Evolutionary conservation across 768 basidiomycete genomes (phyloP).

Genomic region (Tylopilus subfusipes): DNA sequence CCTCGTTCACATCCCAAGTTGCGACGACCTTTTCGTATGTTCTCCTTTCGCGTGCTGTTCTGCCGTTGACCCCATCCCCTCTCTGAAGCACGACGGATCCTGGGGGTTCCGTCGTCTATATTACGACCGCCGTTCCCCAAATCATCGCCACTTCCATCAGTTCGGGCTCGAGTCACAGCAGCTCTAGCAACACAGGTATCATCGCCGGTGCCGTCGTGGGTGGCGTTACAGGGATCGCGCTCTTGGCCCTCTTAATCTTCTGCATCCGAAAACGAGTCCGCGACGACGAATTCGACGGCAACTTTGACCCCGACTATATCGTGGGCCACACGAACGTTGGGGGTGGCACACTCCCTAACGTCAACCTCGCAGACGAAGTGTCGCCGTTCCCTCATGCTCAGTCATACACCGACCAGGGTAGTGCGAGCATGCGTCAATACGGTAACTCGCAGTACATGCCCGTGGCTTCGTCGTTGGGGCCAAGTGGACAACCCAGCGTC

Average conservation of each 20-base stretch:
- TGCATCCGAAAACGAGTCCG: slow-evolving; percentile 25
- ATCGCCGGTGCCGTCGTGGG: slow-evolving; percentile 57
- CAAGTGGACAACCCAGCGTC: neutral
- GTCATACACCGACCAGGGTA: slow-evolving; percentile 1
- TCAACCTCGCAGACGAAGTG: slow-evolving; percentile 31
- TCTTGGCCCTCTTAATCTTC: slow-evolving; percentile 29
- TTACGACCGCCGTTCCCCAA: slow-evolving; percentile 20
- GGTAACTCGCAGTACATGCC: slow-evolving; percentile 10
- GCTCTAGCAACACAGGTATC: slow-evolving; percentile 30
- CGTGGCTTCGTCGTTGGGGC: neutral
- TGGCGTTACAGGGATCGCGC: slow-evolving; percentile 33
- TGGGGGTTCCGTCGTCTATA: slow-evolving; percentile 14
- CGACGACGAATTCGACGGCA: slow-evolving; percentile 45
- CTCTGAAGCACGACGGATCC: slow-evolving; percentile 21
- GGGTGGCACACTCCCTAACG: slow-evolving; percentile 25
- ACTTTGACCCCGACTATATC: slow-evolving; percentile 48
- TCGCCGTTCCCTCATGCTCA: slow-evolving; percentile 21
- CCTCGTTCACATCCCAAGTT: slow-evolving; percentile 17
- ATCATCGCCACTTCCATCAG: slow-evolving; percentile 13
- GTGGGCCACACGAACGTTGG: slow-evolving; percentile 21
- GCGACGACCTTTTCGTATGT: slow-evolving; percentile 19
- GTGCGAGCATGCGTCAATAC: slow-evolving; percentile 24
- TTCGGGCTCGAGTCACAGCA: neutral
- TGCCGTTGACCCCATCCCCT: neutral
- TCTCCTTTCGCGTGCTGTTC: neutral